These are phyloP conservation scores for Malassezia japonica DNA, from an alignment of 1,284 basidiomycete genomes.

Conservation along the genomic window DNA sequence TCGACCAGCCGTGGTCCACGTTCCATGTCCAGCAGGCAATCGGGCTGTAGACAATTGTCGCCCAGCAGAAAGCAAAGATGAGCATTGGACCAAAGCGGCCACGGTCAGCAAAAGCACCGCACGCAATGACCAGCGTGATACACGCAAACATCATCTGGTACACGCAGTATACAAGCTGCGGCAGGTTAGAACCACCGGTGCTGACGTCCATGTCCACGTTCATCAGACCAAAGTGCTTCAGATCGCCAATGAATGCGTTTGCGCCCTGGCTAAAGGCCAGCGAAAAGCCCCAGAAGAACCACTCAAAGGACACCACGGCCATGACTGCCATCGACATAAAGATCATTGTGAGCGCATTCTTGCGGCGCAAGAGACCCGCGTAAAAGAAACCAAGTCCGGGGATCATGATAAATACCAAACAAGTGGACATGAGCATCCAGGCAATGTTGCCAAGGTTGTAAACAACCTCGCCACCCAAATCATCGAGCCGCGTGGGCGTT, in stretches of 20 bases:
- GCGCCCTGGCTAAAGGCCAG: conserved; percentile 50
- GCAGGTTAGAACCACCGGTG: conserved; percentile 52
- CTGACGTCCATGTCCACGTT: conserved; percentile 69
- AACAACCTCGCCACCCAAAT: conserved; percentile 15
- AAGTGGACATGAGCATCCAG: conserved; percentile 51
- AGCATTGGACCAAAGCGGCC: conserved; percentile 74
- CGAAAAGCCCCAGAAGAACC: conserved; percentile 49
- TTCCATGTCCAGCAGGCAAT: conserved; percentile 48
- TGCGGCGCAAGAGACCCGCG: conserved; percentile 67
- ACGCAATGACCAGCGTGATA: conserved; percentile 61
- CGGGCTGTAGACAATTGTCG: conserved; percentile 70
- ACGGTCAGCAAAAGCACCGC: conserved; percentile 86
- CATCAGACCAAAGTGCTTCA: conserved; percentile 70
- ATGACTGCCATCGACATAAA: conserved; percentile 70
- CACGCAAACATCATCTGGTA: conserved; percentile 81
- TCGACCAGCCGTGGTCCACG: conserved; percentile 38
- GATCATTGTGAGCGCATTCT: conserved; percentile 88
- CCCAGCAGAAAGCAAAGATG: conserved; percentile 83
- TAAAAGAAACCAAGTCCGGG: conserved; percentile 67
- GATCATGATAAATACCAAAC: conserved; percentile 77
- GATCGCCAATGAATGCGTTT: conserved; percentile 52
- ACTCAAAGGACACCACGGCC: conserved; percentile 64
- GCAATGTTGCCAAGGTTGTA: conserved; percentile 54
- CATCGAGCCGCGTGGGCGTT: conserved; percentile 9
- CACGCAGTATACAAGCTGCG: conserved; percentile 72